Base-by-base conservation (phyloP, 768 basidiomycete species). In the Termitomyces bulborhizus region DNA sequence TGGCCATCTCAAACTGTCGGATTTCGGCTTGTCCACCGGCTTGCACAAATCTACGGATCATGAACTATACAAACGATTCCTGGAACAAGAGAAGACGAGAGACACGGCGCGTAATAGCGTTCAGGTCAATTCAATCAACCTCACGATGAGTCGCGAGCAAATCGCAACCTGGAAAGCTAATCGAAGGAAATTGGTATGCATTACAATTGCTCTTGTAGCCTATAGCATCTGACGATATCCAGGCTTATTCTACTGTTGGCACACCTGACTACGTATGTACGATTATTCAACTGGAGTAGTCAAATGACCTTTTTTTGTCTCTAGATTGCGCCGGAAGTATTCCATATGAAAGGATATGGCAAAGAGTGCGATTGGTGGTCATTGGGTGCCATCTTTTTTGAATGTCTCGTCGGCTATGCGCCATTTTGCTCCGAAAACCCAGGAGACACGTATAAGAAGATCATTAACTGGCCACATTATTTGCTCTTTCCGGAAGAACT, bases 321-420 rank as follows among this genome's bases (percentile, higher is more conserved):
- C 49, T 82, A 96, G 81, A 98, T 98, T 64, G 94, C 95, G 0
- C 95, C 95, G 3, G 95, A 98, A 65, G 96, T 98, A 62, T 98
- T 99, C 79, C 73, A 93, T 68, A 88, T 96, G 76, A 89, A 96
- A 66, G 96, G 96, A 4, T 99, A 99, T 63, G 93, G 94, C 46
- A 95, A 96, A 71, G 96, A 98, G 71, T 98, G 96, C 67, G 96
- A 99, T 71, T 99, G 96, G 96, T 99, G 96, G 96, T 98, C 96
- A 37, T 74, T 99, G 53, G 96, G 96, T 12, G 95, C 96, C 5
- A 98, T 99, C 69, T 97, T 95, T 85, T 99, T 95, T 67, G 96
- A 99, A 71, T 98, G 96, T 71, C 77, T 99, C 36, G 93, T 98
- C 60, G 96, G 96, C 57, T 98, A 95, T 68, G 94, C 96, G 15